Conservation (phyloP, 768 basidiomycete genomes). For the Tylopilus felleus region DNA sequence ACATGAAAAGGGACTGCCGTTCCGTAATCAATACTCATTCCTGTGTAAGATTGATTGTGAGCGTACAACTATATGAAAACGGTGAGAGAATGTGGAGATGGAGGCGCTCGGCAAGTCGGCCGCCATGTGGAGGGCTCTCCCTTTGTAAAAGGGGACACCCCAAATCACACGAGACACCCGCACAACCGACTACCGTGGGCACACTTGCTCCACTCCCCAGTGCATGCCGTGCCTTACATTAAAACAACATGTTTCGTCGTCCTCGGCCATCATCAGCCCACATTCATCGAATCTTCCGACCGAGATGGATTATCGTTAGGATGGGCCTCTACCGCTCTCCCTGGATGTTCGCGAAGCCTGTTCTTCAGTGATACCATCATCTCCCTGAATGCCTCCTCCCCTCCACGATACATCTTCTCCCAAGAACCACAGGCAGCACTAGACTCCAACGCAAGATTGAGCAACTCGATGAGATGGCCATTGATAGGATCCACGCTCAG, state of each 20-base stretch:
- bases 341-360: slow-evolving; percentile 26
- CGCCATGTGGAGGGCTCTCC: slow-evolving; percentile 10
- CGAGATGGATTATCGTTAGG: slow-evolving; percentile 15
- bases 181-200: slow-evolving; percentile 22
- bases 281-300: slow-evolving; percentile 31
- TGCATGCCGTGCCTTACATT: slow-evolving; percentile 16
- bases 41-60: slow-evolving; percentile 32
- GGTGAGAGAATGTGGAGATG: slow-evolving; percentile 37
- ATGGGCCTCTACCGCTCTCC: slow-evolving; percentile 16
- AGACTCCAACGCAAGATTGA: slow-evolving; percentile 75
- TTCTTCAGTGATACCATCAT: slow-evolving; percentile 33
- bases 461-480: slow-evolving; percentile 71
- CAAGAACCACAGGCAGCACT: slow-evolving; percentile 31
- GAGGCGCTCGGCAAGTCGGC: slow-evolving; percentile 34
- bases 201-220: slow-evolving; percentile 23
- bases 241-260: slow-evolving; percentile 21
- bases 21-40: slow-evolving; percentile 33
- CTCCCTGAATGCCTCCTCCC: slow-evolving; percentile 31
- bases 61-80: slow-evolving; percentile 24
- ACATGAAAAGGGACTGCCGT: slow-evolving; percentile 22
- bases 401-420: slow-evolving; percentile 34
- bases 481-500: slow-evolving; percentile 83
- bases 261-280: slow-evolving; percentile 23
- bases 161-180: slow-evolving; percentile 22
- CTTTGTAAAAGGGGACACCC: slow-evolving; percentile 22